Conservation (phyloP, 441 rosid species). For the Arabidopsis hybrid region DNA sequence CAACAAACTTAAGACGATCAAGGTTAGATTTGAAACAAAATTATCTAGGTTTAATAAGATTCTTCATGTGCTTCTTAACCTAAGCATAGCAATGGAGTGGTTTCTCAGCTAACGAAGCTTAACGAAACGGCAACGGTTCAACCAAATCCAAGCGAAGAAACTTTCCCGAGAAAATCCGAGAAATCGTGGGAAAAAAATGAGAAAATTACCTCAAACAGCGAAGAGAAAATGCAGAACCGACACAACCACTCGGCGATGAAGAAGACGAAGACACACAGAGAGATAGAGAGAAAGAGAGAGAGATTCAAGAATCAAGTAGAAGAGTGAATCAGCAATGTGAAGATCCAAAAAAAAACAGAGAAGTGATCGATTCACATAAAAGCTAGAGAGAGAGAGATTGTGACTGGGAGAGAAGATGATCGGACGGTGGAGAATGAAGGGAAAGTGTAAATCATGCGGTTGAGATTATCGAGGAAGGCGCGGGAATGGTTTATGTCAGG, state of each 20-base stretch:
- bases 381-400: constrained; percentile 31
- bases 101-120: constrained; percentile 2
- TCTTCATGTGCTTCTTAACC: not conserved
- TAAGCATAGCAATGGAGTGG: not conserved
- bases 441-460: constrained; percentile 12
- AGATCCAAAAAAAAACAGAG: constrained; percentile 34
- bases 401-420: constrained; percentile 26
- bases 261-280: constrained; percentile 16
- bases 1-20: constrained; percentile 1
- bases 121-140: constrained; percentile 13
- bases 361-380: constrained; percentile 30
- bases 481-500: constrained; percentile 45
- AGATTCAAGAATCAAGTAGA: not conserved
- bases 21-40: constrained; percentile 1
- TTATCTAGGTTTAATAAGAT: constrained; percentile 5
- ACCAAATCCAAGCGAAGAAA: constrained; percentile 21
- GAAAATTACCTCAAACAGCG: constrained; percentile 26
- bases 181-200: not conserved
- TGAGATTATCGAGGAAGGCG: constrained; percentile 34
- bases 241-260: not conserved
- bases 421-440: constrained; percentile 30
- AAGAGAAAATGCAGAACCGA: constrained; percentile 26
- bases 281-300: not conserved
- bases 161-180: constrained; percentile 23
- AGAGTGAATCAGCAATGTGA: constrained; percentile 25